phyloP scores from a whole-genome alignment of 139 green algal species.

The Chlorella vulgaris region DNA sequence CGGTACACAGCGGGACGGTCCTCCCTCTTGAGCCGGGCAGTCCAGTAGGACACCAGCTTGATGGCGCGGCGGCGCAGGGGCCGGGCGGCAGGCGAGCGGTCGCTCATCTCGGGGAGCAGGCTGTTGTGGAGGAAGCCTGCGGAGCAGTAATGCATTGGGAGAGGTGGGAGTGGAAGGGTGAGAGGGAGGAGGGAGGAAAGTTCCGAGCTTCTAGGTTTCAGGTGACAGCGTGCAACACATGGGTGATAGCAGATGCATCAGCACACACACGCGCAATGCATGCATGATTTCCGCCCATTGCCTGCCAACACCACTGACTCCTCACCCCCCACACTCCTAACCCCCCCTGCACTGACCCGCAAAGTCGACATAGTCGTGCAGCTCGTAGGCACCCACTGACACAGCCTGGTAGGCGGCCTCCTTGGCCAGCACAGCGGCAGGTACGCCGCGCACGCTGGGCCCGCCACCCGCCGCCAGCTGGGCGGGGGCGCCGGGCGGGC shows the following conservation, averaged over 20 bases:
- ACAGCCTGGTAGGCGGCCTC: slow-evolving; percentile 86
- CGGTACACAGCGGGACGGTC: slow-evolving; percentile 64
- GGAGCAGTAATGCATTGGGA: background rate
- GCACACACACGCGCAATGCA: too few species aligned
- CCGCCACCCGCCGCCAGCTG: slow-evolving; percentile 23
- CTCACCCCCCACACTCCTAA: background rate
- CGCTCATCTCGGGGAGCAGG: slow-evolving; percentile 58
- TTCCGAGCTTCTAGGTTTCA: background rate
- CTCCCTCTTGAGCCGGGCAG: slow-evolving; percentile 43
- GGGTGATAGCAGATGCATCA: too few species aligned
- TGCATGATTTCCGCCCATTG: background rate
- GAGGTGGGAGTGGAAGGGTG: background rate
- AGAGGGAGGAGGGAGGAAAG: background rate
- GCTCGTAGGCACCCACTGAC: slow-evolving; percentile 73
- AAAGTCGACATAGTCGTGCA: slow-evolving; percentile 86
- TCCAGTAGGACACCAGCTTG: slow-evolving; percentile 65
- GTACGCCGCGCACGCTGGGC: slow-evolving; percentile 13
- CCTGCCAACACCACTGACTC: background rate
- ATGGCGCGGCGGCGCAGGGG: slow-evolving; percentile 62
- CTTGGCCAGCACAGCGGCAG: slow-evolving; percentile 67
- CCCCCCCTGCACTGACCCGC: background rate
- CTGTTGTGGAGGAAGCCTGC: slow-evolving; percentile 20
- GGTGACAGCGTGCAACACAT: too few species aligned
- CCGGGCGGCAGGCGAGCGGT: slow-evolving; percentile 23
- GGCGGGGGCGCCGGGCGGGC: slow-evolving; percentile 39